phyloP scores from a whole-genome alignment of 2,329 filamentous ascomycete species.

The Arthrobotrys pseudoclavata region DNA sequence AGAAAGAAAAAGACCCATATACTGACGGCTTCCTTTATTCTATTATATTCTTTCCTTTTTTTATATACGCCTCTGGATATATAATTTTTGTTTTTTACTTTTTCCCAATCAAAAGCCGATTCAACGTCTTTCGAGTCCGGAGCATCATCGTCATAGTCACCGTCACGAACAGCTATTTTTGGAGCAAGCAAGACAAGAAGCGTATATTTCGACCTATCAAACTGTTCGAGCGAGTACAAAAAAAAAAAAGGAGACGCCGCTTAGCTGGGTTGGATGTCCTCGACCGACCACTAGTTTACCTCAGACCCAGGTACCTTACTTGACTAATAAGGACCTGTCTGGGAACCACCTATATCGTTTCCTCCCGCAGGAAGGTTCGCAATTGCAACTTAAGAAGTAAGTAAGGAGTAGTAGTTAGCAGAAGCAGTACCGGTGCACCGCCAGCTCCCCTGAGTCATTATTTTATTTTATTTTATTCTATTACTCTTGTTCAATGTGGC shows the following conservation, averaged over 20 bases:
- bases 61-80: not conserved
- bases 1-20: constrained; percentile 21
- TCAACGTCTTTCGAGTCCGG: not conserved
- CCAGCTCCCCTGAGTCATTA: not conserved
- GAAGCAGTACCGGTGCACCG: too few species aligned
- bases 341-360: not conserved
- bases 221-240: not conserved
- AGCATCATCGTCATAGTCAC: not conserved
- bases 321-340: not conserved
- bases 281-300: not conserved
- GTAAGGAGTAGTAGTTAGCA: not conserved
- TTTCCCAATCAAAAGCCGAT: not conserved
- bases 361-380: not conserved
- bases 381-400: not conserved
- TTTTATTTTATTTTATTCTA: constrained; percentile 5
- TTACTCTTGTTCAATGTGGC: not conserved
- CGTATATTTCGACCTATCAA: not conserved
- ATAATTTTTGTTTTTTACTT: constrained; percentile 2
- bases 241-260: constrained; percentile 7
- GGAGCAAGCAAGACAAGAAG: constrained; percentile 4
- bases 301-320: not conserved
- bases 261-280: not conserved
- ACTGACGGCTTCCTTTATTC: not conserved
- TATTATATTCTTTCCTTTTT: not conserved
- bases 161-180: constrained; percentile 48